These are phyloP conservation scores for Pichia membranifaciens DNA, from an alignment of 805 yeast species.

Conservation along the genomic window DNA sequence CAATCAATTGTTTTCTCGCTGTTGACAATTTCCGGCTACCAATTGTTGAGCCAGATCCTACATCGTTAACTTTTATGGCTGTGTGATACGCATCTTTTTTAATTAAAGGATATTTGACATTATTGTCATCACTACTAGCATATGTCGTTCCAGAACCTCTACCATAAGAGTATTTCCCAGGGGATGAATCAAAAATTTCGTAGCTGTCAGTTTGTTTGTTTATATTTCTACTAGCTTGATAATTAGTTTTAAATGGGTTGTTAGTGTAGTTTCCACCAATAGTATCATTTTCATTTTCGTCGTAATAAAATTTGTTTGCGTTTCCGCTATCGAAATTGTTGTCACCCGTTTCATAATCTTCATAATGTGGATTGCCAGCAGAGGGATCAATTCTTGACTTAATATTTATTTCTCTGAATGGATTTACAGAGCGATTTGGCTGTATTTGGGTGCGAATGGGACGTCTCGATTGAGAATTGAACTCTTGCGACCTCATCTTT, in stretches of 20 bases:
- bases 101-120: not conserved
- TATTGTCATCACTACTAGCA: not conserved
- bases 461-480: not conserved
- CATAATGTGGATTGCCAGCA: too few species aligned
- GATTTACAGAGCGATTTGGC: not conserved
- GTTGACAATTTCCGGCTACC: constrained; percentile 5
- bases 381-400: too few species aligned
- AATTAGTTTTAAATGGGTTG: not conserved
- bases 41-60: not conserved
- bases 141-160: not conserved
- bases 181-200: not conserved
- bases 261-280: not conserved
- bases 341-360: not conserved
- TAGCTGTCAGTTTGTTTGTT: too few species aligned
- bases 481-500: not conserved
- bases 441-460: too few species aligned
- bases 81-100: not conserved
- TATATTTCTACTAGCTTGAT: not conserved
- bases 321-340: not conserved
- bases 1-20: constrained; percentile 8
- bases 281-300: not conserved
- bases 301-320: not conserved
- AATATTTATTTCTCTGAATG: not conserved
- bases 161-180: not conserved
- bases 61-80: not conserved